phyloP scores from a whole-genome alignment of 1,139 yeast genomes.

The Suhomyces taliae region DNA sequence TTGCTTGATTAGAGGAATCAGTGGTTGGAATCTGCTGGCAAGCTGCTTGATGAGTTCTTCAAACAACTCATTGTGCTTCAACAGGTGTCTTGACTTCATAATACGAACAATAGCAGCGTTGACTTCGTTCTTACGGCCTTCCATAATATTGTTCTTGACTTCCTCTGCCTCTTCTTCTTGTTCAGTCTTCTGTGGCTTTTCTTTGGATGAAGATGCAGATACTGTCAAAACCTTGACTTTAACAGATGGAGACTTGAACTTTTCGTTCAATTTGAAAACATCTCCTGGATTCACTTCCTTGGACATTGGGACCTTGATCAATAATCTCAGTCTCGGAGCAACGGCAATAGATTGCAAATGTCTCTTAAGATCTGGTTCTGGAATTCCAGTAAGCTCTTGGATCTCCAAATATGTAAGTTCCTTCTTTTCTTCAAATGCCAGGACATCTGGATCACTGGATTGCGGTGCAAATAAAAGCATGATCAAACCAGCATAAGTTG shows the following conservation, averaged over 20 bases:
- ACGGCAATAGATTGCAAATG: slow-evolving; percentile 84
- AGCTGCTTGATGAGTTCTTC: slow-evolving; percentile 67
- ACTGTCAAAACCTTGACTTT: slow-evolving; percentile 82
- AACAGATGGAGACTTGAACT: slow-evolving; percentile 68
- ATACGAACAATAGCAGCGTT: slow-evolving; percentile 90
- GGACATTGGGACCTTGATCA: slow-evolving; percentile 72
- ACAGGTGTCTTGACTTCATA: slow-evolving; percentile 71
- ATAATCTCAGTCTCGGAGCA: slow-evolving; percentile 75
- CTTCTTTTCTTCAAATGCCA: slow-evolving; percentile 45
- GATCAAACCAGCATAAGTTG: slow-evolving; percentile 77
- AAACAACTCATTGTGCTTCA: slow-evolving; percentile 65
- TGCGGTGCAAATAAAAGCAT: slow-evolving; percentile 68
- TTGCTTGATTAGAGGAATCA: slow-evolving; percentile 65
- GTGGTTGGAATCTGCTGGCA: slow-evolving; percentile 65
- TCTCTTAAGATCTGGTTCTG: slow-evolving; percentile 68
- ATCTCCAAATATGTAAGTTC: slow-evolving; percentile 59
- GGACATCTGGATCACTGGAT: slow-evolving; percentile 45
- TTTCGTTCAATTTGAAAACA: slow-evolving; percentile 64
- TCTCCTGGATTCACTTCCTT: slow-evolving; percentile 68
- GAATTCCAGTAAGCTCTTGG: slow-evolving; percentile 65
- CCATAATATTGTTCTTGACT: slow-evolving; percentile 32
- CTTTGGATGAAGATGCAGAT: slow-evolving; percentile 25
- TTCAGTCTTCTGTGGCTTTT: slow-evolving; percentile 38
- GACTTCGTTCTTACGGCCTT: slow-evolving; percentile 58
- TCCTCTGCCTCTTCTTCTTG: slow-evolving; percentile 41